Conservation (phyloP, 108 stramenopile species). For the Pelagomonas calceolata region DNA sequence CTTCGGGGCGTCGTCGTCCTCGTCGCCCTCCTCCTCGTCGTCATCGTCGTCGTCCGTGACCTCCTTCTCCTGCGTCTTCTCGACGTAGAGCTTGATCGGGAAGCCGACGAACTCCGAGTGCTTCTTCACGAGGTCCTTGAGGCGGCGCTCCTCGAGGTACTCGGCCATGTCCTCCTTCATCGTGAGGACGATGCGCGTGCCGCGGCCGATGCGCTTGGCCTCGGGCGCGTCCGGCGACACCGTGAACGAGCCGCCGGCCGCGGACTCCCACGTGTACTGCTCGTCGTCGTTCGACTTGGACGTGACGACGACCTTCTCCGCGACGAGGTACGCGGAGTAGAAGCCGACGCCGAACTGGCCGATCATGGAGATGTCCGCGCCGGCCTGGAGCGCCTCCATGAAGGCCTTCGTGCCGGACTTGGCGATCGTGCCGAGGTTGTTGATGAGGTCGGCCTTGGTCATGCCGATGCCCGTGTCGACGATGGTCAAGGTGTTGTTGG, state of each 20-base stretch:
- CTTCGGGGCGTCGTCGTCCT: conserved; percentile 82
- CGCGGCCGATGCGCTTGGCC: conserved; percentile 68
- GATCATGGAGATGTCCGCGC: conserved; percentile 99
- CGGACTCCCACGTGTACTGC: conserved; percentile 82
- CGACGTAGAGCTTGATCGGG: conserved; percentile 99
- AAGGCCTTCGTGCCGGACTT: conserved; percentile 99
- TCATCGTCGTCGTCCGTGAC: conserved; percentile 96
- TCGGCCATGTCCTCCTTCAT: conserved; percentile 99
- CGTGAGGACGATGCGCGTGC: conserved; percentile 95
- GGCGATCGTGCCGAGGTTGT: conserved; percentile 99
- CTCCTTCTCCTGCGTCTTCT: conserved; percentile 99
- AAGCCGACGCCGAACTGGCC: conserved; percentile 99
- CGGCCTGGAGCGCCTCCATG: conserved; percentile 98
- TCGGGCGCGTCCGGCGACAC: conserved; percentile 58
- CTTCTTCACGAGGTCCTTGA: conserved; percentile 99
- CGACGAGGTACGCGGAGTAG: conserved; percentile 99
- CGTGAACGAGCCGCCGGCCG: conserved; percentile 97
- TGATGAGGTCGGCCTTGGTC: conserved; percentile 98
- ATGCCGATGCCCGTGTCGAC: conserved; percentile 98
- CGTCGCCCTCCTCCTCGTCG: conserved; percentile 85
- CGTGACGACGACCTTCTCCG: conserved; percentile 91
- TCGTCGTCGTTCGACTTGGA: conserved; percentile 95
- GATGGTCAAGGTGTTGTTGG: conserved; percentile 97
- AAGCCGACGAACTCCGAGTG: conserved; percentile 99
- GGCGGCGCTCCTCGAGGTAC: conserved; percentile 93